phyloP scores from a whole-genome alignment of 495 filamentous ascomycete genomes.

The Penicillium cosmopolitanum region DNA sequence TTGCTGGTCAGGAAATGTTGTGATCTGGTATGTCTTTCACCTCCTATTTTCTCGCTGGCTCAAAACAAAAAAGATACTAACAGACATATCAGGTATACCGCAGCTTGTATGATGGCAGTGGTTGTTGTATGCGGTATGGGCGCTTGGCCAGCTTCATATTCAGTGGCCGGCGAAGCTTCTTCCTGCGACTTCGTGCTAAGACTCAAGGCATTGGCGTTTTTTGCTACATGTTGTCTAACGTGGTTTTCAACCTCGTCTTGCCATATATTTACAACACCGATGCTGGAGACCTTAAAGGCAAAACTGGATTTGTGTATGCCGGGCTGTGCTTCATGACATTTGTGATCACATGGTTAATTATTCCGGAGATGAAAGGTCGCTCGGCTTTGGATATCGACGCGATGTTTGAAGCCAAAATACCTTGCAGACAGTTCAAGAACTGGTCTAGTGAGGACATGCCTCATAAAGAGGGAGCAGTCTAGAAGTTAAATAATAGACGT shows the following conservation, averaged over 20 bases:
- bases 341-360: conserved; percentile 18
- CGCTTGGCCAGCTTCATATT: conserved; percentile 36
- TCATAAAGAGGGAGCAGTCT: conserved; percentile 3
- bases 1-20: conserved; percentile 29
- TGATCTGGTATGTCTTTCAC: conserved; percentile 28
- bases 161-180: conserved; percentile 25
- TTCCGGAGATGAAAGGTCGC: conserved; percentile 33
- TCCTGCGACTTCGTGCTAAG: conserved; percentile 31
- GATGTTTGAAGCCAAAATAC: conserved; percentile 26
- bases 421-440: conserved; percentile 10
- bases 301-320: conserved; percentile 31
- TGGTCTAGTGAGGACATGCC: conserved; percentile 8
- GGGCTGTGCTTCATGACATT: conserved; percentile 23
- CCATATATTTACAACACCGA: conserved; percentile 34
- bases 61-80: not conserved
- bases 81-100: conserved; percentile 31
- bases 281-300: conserved; percentile 26
- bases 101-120: conserved; percentile 28
- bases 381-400: conserved; percentile 27
- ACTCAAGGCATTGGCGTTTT: conserved; percentile 26
- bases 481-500: not conserved
- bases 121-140: conserved; percentile 28
- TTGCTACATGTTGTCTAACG: conserved; percentile 21
- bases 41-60: not conserved
- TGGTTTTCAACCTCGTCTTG: conserved; percentile 23